phyloP scores from a whole-genome alignment of 495 filamentous ascomycete genomes.

The Annulohypoxylon moriforme region DNA sequence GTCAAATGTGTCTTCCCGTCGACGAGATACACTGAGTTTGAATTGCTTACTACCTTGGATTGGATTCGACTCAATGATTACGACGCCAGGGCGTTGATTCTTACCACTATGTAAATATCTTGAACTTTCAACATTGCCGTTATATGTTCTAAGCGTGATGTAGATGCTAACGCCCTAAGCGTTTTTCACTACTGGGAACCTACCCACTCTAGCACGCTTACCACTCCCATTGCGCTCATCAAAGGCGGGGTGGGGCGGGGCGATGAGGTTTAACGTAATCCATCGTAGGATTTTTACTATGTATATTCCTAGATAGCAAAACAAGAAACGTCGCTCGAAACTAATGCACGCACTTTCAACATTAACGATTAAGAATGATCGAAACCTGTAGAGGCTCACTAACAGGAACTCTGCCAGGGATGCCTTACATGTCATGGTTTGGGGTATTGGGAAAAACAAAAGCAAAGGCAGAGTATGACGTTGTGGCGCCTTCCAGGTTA shows the following conservation, averaged over 20 bases:
- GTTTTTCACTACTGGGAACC: too few species aligned
- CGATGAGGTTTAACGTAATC: not conserved
- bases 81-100: constrained; percentile 1
- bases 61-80: not conserved
- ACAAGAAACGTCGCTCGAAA: not conserved
- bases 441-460: not conserved
- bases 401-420: not conserved
- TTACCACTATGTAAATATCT: not conserved
- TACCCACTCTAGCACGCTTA: too few species aligned
- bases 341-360: constrained; percentile 1
- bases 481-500: not conserved
- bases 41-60: not conserved
- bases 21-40: not conserved
- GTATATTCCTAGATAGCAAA: not conserved
- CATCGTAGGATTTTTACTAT: too few species aligned
- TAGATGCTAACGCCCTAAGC: not conserved
- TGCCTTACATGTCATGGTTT: not conserved
- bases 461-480: not conserved
- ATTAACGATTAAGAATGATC: not conserved
- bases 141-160: not conserved
- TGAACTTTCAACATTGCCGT: not conserved
- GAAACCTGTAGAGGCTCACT: not conserved
- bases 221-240: too few species aligned
- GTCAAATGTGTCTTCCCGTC: not conserved
- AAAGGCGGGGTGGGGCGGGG: not conserved